Percentiles rank a stretch among this genome's conserved stretches.
Conservation (phyloP, 257 asterid genomes). For the Thymus mandschuricus region DNA sequence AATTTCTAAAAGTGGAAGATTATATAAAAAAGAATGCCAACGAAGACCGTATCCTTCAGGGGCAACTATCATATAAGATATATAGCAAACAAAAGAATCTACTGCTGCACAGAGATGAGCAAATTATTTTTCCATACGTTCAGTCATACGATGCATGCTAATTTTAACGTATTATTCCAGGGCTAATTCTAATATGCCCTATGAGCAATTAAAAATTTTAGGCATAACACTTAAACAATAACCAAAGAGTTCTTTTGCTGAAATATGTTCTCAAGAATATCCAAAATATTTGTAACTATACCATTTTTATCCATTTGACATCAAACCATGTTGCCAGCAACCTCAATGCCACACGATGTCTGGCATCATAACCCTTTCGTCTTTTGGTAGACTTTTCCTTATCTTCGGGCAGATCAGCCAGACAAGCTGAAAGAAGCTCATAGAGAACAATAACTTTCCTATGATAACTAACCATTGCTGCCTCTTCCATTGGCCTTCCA, state of each 20-base stretch:
- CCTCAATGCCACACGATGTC: slow-evolving; percentile 90
- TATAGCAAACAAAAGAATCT: neutral
- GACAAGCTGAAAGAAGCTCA: slow-evolving; percentile 89
- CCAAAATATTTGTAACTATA: slow-evolving; percentile 29
- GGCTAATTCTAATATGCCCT: neutral
- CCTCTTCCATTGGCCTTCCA: slow-evolving; percentile 69
- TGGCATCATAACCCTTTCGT: slow-evolving; percentile 86
- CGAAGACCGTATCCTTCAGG: neutral
- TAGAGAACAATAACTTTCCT: slow-evolving; percentile 75
- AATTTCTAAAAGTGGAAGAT: slow-evolving; percentile 17
- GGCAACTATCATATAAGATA: neutral
- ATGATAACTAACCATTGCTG: slow-evolving; percentile 53
- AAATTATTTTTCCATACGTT: neutral
- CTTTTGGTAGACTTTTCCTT: slow-evolving; percentile 48
- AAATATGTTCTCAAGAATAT: slow-evolving; percentile 12
- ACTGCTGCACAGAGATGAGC: slow-evolving; percentile 22
- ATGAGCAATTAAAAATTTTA: slow-evolving; percentile 21
- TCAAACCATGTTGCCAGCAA: slow-evolving; percentile 88
- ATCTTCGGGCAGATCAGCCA: slow-evolving; percentile 65
- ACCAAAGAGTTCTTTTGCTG: slow-evolving; percentile 3
- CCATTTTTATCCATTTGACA: slow-evolving; percentile 87
- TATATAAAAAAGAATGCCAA: slow-evolving; percentile 2
- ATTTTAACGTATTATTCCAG: neutral
- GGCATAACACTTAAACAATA: neutral
- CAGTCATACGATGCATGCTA: neutral